Evolutionary conservation across 345 rosid species (phyloP), one percentile per base, ranked within the genome.

Genomic region (Alliaria petiolata): DNA sequence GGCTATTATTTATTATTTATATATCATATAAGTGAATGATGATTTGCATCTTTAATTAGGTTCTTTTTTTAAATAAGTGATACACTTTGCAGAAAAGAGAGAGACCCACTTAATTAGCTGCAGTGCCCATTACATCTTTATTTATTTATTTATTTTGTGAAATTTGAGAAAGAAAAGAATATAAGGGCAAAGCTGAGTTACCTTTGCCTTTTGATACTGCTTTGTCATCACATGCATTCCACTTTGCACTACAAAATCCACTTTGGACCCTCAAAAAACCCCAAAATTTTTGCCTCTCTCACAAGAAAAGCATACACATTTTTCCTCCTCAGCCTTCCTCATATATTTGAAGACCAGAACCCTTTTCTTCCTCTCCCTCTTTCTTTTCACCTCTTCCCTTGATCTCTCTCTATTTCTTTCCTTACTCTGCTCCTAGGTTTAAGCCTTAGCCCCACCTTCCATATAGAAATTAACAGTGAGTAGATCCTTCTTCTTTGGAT

Each of bases 191-290:
- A 85, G 90, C 86, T 83, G 88, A 82, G 82, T 79, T 83, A 89
- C 89, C 95, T 85, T 88, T 83, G 86, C 81, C 83, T 84, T 88
- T 81, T 84, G 77, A 78, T 85, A 84, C 84, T 78, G 83, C 84
- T 85, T 85, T 84, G 91, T 86, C 87, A 86, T 81, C 97, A 93
- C 97, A 90, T 90, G 98, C 89, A 82, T 74, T 82, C 90, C 97
- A 86, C 98, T 90, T 90, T 93, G 91, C 93, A 80, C 92, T 83
- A 67, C 91, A 80, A 82, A 77, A 83, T 83, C 87, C 81, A 83
- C 89, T 86, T 86, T 83, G 92, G 85, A 82, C 87, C 85, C 85
- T 56, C 58, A 57, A 70, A 62, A 45, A 39, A 19, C 26, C 35
- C 45, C 61, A 50, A 17, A 54, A 78, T 67, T 69, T 79, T 87